phyloP scores from a whole-genome alignment of 2,329 filamentous ascomycete genomes.

The Gnomoniopsis sp. region DNA sequence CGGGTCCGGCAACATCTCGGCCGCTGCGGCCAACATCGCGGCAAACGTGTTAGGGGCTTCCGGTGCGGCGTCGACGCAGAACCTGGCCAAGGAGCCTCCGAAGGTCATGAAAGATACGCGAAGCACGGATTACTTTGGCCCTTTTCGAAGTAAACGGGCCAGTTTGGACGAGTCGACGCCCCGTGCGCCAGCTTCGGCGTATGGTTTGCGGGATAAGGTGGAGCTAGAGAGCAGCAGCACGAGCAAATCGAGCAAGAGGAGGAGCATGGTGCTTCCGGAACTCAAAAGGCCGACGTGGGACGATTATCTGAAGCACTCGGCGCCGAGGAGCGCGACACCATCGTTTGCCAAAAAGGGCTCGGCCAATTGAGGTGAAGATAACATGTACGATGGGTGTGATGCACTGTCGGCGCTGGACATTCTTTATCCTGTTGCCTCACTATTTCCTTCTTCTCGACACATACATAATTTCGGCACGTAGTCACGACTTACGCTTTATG shows the following conservation, averaged over 20 bases:
- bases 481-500: not conserved
- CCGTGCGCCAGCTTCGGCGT: not conserved
- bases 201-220: conserved; percentile 5
- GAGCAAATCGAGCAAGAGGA: conserved; percentile 11
- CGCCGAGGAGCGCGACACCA: conserved; percentile 9
- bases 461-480: not conserved
- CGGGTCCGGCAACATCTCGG: not conserved
- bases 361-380: not conserved
- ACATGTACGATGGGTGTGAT: not conserved
- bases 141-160: conserved; percentile 3
- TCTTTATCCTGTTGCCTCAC: no score
- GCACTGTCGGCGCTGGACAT: no score
- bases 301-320: conserved; percentile 24
- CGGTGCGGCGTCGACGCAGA: not conserved
- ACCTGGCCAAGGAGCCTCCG: not conserved
- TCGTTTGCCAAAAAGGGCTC: conserved; percentile 10
- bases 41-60: not conserved
- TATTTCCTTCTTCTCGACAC: not conserved
- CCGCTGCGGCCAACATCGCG: conserved; percentile 4
- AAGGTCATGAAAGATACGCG: not conserved
- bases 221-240: conserved; percentile 7
- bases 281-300: conserved; percentile 29
- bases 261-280: conserved; percentile 19
- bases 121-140: not conserved
- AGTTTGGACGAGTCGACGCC: conserved; percentile 12